Evolutionary conservation across 768 basidiomycete species (phyloP), one percentile per base, ranked within the genome.

Genomic region (Vishniacozyma victoriae): DNA sequence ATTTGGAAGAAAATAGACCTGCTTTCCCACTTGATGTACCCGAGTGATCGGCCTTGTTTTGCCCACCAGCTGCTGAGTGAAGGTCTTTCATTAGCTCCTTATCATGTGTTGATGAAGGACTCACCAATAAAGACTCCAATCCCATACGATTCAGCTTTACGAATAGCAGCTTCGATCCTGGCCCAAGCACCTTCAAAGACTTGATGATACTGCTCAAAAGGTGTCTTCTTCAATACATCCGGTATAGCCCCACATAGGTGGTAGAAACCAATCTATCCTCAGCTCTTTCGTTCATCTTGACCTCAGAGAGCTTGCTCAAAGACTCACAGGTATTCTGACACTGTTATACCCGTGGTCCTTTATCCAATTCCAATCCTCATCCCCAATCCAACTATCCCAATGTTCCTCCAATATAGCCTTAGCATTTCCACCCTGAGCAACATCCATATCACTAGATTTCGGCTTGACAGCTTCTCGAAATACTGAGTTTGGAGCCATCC

Each of bases 341-440:
- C 80, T 75, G 50, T 83, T 83, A 58, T 81, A 74, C 2, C 82
- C 82, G 43, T 62, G 71, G 26, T 74, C 67, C 1, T 75, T 74
- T 16, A 87, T 76, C 75, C 82, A 84, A 3, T 73, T 65, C 64
- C 92, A 86, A 71, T 96, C 91, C 16, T 76, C 64, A 62, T 90
- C 84, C 1, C 83, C 86, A 57, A 96, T 88, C 80, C 81, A 91
- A 0, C 73, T 77, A 54, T 86, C 82, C 84, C 85, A 87, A 70
- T 87, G 86, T 7, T 72, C 66, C 64, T 87, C 82, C 20, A 87
- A 66, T 3, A 74, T 69, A 46, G 70, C 65, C 62, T 80, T 76
- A 0, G 75, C 74, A 23, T 74, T 52, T 12, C 62, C 13, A 2
- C 85, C 84, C 22, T 25, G 44, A 12, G 84, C 86, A 18, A 87